Evolutionary conservation across 2,329 filamentous ascomycete species (phyloP).

Genomic region (Diplodia mutila): DNA sequence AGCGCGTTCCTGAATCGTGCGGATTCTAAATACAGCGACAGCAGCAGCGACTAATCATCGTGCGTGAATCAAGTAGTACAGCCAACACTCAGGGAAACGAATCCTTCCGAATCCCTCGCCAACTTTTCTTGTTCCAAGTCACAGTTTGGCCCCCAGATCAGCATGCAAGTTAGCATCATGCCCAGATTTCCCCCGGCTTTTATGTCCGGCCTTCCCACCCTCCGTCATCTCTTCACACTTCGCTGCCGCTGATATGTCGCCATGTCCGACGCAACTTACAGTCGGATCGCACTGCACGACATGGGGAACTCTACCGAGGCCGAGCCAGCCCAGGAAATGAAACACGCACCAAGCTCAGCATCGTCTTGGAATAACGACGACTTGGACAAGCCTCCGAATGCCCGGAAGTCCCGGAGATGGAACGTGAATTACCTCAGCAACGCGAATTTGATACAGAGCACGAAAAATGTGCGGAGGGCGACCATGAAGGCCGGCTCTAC

Average conservation of each 20-base stretch:
- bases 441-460: neutral
- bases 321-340: neutral
- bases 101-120: too few relatives aligned
- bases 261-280: slow-evolving; percentile 2
- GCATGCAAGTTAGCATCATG: too few relatives aligned
- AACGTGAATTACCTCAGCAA: neutral
- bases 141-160: too few relatives aligned
- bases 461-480: neutral
- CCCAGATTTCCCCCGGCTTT: too few relatives aligned
- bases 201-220: too few relatives aligned
- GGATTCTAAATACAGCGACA: too few relatives aligned
- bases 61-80: too few relatives aligned
- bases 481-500: neutral
- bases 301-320: neutral
- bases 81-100: too few relatives aligned
- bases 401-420: neutral
- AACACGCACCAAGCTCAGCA: neutral
- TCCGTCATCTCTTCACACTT: too few relatives aligned
- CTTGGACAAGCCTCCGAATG: neutral
- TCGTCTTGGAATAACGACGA: neutral
- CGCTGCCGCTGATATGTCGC: neutral
- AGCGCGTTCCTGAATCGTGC: too few relatives aligned
- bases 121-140: too few relatives aligned
- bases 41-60: too few relatives aligned
- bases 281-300: neutral